These are phyloP conservation scores for Phytophthora fragariaefolia DNA, from an alignment of 352 stramenopile species.

Conservation along the genomic window DNA sequence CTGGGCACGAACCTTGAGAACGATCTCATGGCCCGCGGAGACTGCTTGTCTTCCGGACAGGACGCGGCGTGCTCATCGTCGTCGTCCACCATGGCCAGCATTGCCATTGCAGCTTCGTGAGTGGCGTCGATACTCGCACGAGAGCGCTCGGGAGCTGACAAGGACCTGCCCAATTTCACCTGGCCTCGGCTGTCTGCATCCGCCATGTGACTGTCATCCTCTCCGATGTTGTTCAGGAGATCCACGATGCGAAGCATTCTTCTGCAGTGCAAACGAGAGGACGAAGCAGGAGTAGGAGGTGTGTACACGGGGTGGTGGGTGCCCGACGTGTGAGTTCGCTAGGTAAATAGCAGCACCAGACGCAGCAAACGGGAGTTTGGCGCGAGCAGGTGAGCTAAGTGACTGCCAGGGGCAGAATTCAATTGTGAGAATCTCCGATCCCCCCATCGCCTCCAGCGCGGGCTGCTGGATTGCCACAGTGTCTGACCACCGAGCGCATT, in stretches of 20 bases:
- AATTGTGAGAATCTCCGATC: constrained; percentile 40
- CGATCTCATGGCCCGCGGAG: too few relatives aligned
- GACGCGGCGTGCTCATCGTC: constrained; percentile 41
- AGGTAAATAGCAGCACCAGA: constrained; percentile 45
- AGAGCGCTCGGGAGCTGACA: constrained; percentile 38
- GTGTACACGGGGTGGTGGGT: constrained; percentile 38
- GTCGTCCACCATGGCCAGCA: constrained; percentile 34
- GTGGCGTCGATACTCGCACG: constrained; percentile 2
- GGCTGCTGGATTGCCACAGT: constrained; percentile 27
- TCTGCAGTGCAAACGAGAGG: not conserved
- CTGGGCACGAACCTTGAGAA: constrained; percentile 20
- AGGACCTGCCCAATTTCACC: constrained; percentile 38
- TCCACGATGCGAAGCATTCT: constrained; percentile 44
- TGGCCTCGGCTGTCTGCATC: constrained; percentile 10
- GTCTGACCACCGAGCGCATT: constrained; percentile 2
- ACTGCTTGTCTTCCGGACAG: too few relatives aligned
- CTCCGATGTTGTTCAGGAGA: constrained; percentile 44
- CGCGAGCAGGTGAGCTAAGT: constrained; percentile 41
- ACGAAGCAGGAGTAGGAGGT: not conserved
- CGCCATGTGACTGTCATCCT: constrained; percentile 32
- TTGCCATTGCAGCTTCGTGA: constrained; percentile 21
- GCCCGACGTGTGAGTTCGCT: constrained; percentile 34
- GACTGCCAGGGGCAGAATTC: constrained; percentile 40
- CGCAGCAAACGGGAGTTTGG: constrained; percentile 24
- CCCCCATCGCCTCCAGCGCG: constrained; percentile 15